Conservation (phyloP, 2,329 filamentous ascomycete genomes). For the Pseudogymnoascus sp. region DNA sequence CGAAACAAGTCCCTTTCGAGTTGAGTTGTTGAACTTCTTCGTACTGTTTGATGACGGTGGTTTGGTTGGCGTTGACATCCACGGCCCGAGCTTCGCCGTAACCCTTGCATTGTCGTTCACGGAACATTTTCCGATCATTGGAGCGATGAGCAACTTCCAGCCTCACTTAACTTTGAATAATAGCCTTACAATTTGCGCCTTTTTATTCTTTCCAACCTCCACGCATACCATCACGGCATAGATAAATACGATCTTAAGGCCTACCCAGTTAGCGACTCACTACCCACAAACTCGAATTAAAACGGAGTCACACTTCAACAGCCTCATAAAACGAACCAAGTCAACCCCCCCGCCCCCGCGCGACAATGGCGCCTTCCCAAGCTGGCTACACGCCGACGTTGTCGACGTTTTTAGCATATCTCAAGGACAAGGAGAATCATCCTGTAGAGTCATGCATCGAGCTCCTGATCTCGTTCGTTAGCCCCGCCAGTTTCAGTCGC, state of each 20-base stretch:
- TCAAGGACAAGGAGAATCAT: slow-evolving; percentile 54
- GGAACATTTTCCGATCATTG: slow-evolving; percentile 5
- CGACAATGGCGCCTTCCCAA: slow-evolving; percentile 40
- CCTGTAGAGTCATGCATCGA: slow-evolving; percentile 77
- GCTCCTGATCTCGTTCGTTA: slow-evolving; percentile 64
- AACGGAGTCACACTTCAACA: neutral
- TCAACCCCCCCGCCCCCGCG: neutral
- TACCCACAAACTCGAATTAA: neutral
- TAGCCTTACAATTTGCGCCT: slow-evolving; percentile 3
- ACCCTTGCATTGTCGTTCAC: neutral
- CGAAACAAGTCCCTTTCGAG: slow-evolving; percentile 1
- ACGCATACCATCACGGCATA: neutral
- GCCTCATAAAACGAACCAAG: neutral
- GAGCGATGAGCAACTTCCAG: slow-evolving; percentile 2
- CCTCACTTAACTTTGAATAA: neutral
- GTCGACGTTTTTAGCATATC: slow-evolving; percentile 67
- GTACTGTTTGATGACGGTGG: slow-evolving; percentile 7
- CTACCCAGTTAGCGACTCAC: neutral
- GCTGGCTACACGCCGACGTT: slow-evolving; percentile 61
- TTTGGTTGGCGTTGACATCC: slow-evolving; percentile 1
- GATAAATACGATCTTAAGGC: neutral
- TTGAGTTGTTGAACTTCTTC: slow-evolving; percentile 4
- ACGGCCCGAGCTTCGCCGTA: slow-evolving; percentile 6
- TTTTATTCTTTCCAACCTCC: neutral
- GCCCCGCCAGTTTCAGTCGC: neutral